Evolutionary conservation across 2,329 filamentous ascomycete species (phyloP).

Genomic region (Gnomoniopsis smithogilvyi): DNA sequence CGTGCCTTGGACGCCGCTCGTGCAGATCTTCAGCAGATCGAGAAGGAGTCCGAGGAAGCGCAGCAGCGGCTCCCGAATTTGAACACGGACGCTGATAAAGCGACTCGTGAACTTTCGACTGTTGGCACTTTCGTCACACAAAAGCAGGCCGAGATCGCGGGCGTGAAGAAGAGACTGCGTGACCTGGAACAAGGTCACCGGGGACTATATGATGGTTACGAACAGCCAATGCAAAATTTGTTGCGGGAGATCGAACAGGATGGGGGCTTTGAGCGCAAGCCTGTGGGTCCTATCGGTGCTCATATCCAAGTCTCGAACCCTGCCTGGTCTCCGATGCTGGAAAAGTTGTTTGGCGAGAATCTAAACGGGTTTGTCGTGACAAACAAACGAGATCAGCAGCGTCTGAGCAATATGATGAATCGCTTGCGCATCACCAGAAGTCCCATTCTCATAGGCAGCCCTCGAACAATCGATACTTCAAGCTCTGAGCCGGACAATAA

Average conservation of each 20-base stretch:
- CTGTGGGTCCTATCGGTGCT: constrained; percentile 79
- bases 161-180: constrained; percentile 47
- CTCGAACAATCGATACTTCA: constrained; percentile 52
- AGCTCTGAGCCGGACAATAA: constrained; percentile 70
- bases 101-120: constrained; percentile 28
- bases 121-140: constrained; percentile 30
- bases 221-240: constrained; percentile 58
- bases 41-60: constrained; percentile 26
- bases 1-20: constrained; percentile 58
- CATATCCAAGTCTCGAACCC: constrained; percentile 74
- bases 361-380: constrained; percentile 80
- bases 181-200: constrained; percentile 55
- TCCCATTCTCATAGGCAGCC: constrained; percentile 63
- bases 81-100: constrained; percentile 29
- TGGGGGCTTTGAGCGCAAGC: constrained; percentile 62
- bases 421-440: constrained; percentile 44
- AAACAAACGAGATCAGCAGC: constrained; percentile 70
- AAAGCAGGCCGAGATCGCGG: constrained; percentile 53
- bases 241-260: constrained; percentile 70
- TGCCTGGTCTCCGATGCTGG: constrained; percentile 79
- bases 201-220: constrained; percentile 62
- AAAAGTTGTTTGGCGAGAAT: constrained; percentile 67
- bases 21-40: constrained; percentile 42
- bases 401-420: constrained; percentile 64
- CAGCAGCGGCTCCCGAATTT: constrained; percentile 32